Percentiles rank a stretch among this genome's conserved stretches.
Evolutionary conservation across 768 basidiomycete genomes (phyloP).

Genomic region (Rhodosporidiobolus sp.): DNA sequence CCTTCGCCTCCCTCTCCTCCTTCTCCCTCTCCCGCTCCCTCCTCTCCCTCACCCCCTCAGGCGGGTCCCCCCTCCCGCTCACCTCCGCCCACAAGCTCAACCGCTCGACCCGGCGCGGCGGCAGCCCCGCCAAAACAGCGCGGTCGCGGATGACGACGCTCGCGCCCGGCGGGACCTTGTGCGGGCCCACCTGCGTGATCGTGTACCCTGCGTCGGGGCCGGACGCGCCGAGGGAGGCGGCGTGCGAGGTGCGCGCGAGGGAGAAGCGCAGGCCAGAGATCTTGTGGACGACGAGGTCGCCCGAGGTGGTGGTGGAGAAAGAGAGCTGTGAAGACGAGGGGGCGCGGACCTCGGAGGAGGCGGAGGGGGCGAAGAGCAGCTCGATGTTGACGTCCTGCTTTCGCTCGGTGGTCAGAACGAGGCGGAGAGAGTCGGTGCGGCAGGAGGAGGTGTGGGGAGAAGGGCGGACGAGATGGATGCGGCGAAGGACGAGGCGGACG

Average conservation of each 20-base stretch:
- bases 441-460: neutral
- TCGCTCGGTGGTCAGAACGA: too few species aligned
- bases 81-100: conserved; percentile 15
- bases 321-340: conserved; percentile 14
- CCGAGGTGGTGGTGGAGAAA: neutral
- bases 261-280: conserved; percentile 38
- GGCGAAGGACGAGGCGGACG: neutral
- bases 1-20: neutral
- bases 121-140: conserved; percentile 29
- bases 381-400: conserved; percentile 38
- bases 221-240: neutral
- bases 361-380: conserved; percentile 39
- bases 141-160: conserved; percentile 35
- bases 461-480: neutral
- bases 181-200: conserved; percentile 29
- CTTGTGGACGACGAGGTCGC: conserved; percentile 22
- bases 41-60: neutral
- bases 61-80: neutral
- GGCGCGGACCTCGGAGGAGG: neutral
- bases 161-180: conserved; percentile 19
- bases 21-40: neutral
- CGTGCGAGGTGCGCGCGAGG: conserved; percentile 6
- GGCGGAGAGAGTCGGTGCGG: neutral
- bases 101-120: conserved; percentile 3
- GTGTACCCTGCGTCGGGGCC: conserved; percentile 26